These are phyloP conservation scores for Acacia pycnantha DNA, from an alignment of 331 rosid species.

Conservation along the genomic window DNA sequence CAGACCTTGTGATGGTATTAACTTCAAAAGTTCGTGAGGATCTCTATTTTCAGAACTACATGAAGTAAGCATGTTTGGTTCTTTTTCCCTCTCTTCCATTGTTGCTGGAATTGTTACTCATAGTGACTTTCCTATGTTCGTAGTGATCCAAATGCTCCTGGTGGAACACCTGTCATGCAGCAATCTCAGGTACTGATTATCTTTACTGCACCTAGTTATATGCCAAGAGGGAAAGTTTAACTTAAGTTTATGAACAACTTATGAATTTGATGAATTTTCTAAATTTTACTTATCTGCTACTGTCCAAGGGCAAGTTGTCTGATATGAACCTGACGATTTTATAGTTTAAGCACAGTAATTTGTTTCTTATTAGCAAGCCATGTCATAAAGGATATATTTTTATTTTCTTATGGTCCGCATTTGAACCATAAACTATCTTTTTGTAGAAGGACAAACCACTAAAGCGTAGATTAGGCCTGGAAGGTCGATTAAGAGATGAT, in stretches of 20 bases:
- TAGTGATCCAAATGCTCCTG: slow-evolving; percentile 92
- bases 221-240: slow-evolving; percentile 14
- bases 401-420: slow-evolving; percentile 8
- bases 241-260: background rate
- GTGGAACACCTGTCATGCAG: slow-evolving; percentile 97
- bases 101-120: slow-evolving; percentile 32
- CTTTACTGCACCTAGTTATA: background rate
- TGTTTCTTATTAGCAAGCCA: slow-evolving; percentile 11
- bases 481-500: slow-evolving; percentile 82
- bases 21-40: slow-evolving; percentile 90
- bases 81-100: background rate
- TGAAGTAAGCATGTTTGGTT: slow-evolving; percentile 67
- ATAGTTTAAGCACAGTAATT: background rate
- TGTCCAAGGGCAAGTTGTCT: slow-evolving; percentile 8
- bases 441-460: slow-evolving; percentile 77
- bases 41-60: slow-evolving; percentile 85
- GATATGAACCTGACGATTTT: slow-evolving; percentile 15
- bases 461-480: slow-evolving; percentile 70
- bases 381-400: slow-evolving; percentile 13
- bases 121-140: slow-evolving; percentile 34
- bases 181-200: slow-evolving; percentile 66
- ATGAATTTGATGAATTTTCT: background rate
- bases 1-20: slow-evolving; percentile 80
- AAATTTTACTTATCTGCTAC: slow-evolving; percentile 4
- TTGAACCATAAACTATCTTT: background rate